A percentile compares a stretch with the other conserved stretches of the same genome.
Conservation (phyloP, 2,329 filamentous ascomycete genomes). For the Clonostachys rosea region DNA sequence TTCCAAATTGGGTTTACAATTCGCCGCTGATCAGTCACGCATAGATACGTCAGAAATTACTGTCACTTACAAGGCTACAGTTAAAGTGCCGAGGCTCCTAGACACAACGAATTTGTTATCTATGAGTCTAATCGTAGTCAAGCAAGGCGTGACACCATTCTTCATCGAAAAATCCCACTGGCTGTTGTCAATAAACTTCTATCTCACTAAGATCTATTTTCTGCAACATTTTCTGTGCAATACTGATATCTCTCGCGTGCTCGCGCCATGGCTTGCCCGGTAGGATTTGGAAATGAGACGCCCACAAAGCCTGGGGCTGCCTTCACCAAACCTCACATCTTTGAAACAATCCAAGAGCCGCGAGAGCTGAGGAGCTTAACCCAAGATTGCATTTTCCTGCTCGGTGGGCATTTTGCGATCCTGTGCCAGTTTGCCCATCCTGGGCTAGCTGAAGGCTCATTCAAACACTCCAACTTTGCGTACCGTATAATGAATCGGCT, state of each 20-base stretch:
- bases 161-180: too few species aligned
- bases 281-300: neutral
- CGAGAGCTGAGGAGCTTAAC: slow-evolving; percentile 6
- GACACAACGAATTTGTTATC: too few species aligned
- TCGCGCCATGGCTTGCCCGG: slow-evolving; percentile 1
- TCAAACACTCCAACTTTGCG: slow-evolving; percentile 29
- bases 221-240: too few species aligned
- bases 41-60: too few species aligned
- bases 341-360: slow-evolving; percentile 11
- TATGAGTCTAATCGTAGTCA: too few species aligned
- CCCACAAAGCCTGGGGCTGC: neutral
- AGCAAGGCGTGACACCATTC: too few species aligned
- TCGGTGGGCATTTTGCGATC: slow-evolving; percentile 19
- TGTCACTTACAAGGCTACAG: too few species aligned
- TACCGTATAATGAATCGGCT: slow-evolving; percentile 26
- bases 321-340: slow-evolving; percentile 8
- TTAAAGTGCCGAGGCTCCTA: too few species aligned
- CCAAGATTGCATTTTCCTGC: slow-evolving; percentile 11
- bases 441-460: slow-evolving; percentile 25
- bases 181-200: too few species aligned
- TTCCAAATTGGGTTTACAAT: too few species aligned
- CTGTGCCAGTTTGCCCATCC: slow-evolving; percentile 33
- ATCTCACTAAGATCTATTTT: too few species aligned
- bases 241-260: neutral
- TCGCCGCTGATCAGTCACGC: too few species aligned